phyloP scores from a whole-genome alignment of 2,329 filamentous ascomycete species.

The Ascochyta koolunga region DNA sequence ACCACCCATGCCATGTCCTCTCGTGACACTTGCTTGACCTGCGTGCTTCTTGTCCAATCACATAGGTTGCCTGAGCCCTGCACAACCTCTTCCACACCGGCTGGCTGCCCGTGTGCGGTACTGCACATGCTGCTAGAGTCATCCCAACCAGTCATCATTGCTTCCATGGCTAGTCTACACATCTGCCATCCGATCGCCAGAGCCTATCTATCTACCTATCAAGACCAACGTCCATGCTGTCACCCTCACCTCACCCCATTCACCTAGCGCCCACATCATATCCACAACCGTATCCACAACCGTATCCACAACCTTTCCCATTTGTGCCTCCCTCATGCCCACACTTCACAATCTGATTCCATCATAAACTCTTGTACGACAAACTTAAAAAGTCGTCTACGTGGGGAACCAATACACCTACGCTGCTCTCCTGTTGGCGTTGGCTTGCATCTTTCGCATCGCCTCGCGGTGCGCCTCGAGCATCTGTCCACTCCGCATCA shows the following conservation, averaged over 20 bases:
- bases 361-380: conserved; percentile 8
- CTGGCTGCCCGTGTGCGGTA: too few species aligned
- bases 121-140: too few species aligned
- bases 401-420: conserved; percentile 15
- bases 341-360: not conserved
- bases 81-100: too few species aligned
- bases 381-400: not conserved
- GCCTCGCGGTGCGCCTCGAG: conserved; percentile 78
- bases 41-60: too few species aligned
- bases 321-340: not conserved
- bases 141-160: not conserved
- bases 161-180: not conserved
- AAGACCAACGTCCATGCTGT: not conserved
- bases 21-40: too few species aligned
- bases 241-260: too few species aligned
- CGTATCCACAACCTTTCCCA: not conserved
- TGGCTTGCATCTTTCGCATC: conserved; percentile 77
- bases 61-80: too few species aligned
- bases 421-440: conserved; percentile 52
- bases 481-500: conserved; percentile 78
- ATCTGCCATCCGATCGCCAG: conserved; percentile 1
- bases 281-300: not conserved
- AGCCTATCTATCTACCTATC: not conserved
- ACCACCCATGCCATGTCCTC: not conserved
- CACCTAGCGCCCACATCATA: not conserved